A percentile compares a stretch with the other conserved stretches of the same genome.
Conservation (phyloP, 768 basidiomycete species). For the Tylopilus sp. region DNA sequence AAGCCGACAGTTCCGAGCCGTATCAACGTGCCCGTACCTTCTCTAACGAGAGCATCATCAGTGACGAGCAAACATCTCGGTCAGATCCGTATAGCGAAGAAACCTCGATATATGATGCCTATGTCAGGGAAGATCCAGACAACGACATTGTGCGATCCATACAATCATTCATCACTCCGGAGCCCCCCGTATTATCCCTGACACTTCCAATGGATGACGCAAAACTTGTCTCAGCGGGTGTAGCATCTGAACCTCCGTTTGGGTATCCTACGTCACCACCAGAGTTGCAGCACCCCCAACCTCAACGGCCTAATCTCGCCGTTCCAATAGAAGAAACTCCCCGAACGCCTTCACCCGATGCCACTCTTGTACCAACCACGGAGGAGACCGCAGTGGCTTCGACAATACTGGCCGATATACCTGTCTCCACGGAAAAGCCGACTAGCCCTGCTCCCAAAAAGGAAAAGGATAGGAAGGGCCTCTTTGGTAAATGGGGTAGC, state of each 20-base stretch:
- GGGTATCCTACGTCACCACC: slow-evolving; percentile 34
- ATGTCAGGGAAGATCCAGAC: slow-evolving; percentile 59
- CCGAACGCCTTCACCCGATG: slow-evolving; percentile 60
- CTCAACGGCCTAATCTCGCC: slow-evolving; percentile 45
- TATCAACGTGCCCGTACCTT: slow-evolving; percentile 34
- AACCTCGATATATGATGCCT: slow-evolving; percentile 79
- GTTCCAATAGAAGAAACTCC: slow-evolving; percentile 35
- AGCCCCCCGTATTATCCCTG: slow-evolving; percentile 23
- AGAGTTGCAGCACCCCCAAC: slow-evolving; percentile 64
- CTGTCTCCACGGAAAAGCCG: slow-evolving; percentile 16
- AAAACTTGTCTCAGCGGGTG: slow-evolving; percentile 5
- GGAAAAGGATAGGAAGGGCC: slow-evolving; percentile 72
- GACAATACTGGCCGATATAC: slow-evolving; percentile 23
- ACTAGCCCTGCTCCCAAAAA: slow-evolving; percentile 41
- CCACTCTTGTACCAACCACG: slow-evolving; percentile 24
- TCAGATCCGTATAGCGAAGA: slow-evolving; percentile 84
- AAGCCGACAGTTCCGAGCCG: slow-evolving; percentile 49
- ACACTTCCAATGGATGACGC: slow-evolving; percentile 20
- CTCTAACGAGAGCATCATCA: slow-evolving; percentile 35
- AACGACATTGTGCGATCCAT: slow-evolving; percentile 25
- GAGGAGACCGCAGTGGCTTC: slow-evolving; percentile 26
- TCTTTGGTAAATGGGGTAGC: slow-evolving; percentile 62
- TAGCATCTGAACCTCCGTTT: slow-evolving; percentile 25
- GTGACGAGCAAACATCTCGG: slow-evolving; percentile 41
- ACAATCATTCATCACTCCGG: slow-evolving; percentile 17